Evolutionary conservation across 75 land plant species (phyloP), one percentile per base, ranked within the genome.

Genomic region (Pinus tabuliformis): DNA sequence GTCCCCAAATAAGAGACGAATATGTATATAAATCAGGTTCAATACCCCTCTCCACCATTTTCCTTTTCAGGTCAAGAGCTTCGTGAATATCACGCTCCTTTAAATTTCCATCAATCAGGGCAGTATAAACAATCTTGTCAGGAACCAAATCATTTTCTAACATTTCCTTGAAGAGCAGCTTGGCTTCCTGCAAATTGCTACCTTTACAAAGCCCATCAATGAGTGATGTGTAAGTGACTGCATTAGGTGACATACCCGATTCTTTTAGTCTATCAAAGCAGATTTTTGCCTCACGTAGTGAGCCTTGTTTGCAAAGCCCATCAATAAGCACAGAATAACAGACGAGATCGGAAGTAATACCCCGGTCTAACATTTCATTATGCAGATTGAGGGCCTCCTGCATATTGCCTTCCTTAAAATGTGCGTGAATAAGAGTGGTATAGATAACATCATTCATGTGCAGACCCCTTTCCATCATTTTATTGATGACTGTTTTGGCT

Each of bases 11-110:
- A n/a, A 89, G 63, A 28, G 84, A 62, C 28, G 86, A 86, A 33
- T 86, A 89, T 28, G 84, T 86, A 79, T 79, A 68, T 58, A 89
- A 75, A 78, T 89, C 91, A 63, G 89, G 89, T 56, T 89, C 89
- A 65, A 86, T 57, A 6, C 89, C 89, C n/a, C 75, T 77, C 22
- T 87, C 92, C 59, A 76, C 75, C 92, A 93, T 93, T 71, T 77
- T 87, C 49, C 76, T 45, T 56, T 78, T 71, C 62, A 83, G 76
- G 62, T 64, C 66, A 57, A 89, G 81, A 56, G 96, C 95, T 65
- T 86, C 87, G 26, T 82, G 65, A 62, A 92, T 73, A 61, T 84
- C 81, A 14, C 86, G 81, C n/a, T 84, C 73, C 78, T 89, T 89
- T 76, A 80, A 26, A 65, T 77, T 71, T 28, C 85, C 88, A 78